Evolutionary conservation across 192 early-diverging fungal genomes (phyloP), one percentile per base, ranked within the genome.

Genomic region (Geranomyces michiganensis): DNA sequence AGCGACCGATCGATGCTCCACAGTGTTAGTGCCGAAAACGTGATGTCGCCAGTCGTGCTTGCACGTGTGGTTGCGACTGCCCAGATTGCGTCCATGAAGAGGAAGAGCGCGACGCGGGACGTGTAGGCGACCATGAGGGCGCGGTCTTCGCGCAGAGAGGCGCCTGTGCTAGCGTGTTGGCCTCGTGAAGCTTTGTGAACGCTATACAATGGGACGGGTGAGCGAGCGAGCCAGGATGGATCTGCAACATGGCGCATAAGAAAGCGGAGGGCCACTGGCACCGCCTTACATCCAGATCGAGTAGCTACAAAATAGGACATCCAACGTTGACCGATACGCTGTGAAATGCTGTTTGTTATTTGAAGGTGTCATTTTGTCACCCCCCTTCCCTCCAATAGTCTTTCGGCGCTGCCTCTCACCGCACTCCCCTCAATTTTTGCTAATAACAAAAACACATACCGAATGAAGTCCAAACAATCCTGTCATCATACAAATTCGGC

Each of bases 281-380:
- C n/a, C n/a, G n/a, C n/a, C 51, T n/a, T 15, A 60, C 58, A 60
- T 32, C 58, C 58, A 60, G 58, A 60, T 17, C 27, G 27, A 31
- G 58, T 60, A 60, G 17, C 58, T 17, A 29, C 58, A 60, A 19
- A 60, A 33, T 8, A 60, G 31, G 8, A 60, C 58, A 32, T 60
- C 58, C 31, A 60, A 29, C 17, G 31, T 26, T 29, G 58, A 27
- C 1, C 58, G 58, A 60, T 60, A 60, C 22, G 58, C 58, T 60
- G 31, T 33, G 30, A 3, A 8, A 60, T 41, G 10, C n/a, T n/a
- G n/a, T n/a, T n/a, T n/a, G 36, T 41, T 41, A 41, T 41, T 41
- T 10, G 10, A 41, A n/a, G n/a, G n/a, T n/a, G n/a, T n/a, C n/a
- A 41, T 41, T 41, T 7, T 10, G 36, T 41, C 36, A 41, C 3